phyloP scores from a whole-genome alignment of 2,329 filamentous ascomycete genomes.

The Trichoderma brevicompactum region DNA sequence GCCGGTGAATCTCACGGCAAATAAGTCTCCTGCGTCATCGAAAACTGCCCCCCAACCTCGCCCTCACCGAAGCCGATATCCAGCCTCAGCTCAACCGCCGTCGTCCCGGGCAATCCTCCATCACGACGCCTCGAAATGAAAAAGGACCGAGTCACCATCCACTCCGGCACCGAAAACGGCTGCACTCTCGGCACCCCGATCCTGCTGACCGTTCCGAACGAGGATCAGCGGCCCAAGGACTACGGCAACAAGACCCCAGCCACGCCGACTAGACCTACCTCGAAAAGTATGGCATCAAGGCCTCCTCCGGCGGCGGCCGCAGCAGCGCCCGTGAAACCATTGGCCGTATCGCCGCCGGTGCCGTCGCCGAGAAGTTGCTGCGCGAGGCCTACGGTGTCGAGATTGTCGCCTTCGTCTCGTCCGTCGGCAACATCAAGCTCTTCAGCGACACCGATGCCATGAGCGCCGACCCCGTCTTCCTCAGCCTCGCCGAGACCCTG shows the following conservation, averaged over 20 bases:
- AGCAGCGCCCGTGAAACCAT: constrained; percentile 96
- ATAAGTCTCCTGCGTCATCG: no score
- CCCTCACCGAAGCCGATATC: not conserved
- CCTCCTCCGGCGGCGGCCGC: constrained; percentile 84
- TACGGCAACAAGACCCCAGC: constrained; percentile 83
- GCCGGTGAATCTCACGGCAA: no score
- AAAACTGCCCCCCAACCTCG: not conserved
- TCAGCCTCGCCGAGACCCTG: constrained; percentile 72
- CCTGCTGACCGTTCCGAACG: constrained; percentile 82
- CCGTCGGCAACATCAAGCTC: constrained; percentile 66
- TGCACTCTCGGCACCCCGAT: constrained; percentile 81
- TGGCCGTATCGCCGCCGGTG: constrained; percentile 85
- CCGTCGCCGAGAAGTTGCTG: constrained; percentile 93
- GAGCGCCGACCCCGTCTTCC: constrained; percentile 80
- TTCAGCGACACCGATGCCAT: constrained; percentile 43
- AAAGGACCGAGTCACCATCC: not conserved
- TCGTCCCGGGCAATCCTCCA: not conserved
- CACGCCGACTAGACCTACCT: constrained; percentile 98
- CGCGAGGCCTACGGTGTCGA: constrained; percentile 79
- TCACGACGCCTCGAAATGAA: constrained; percentile 4
- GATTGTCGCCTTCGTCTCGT: constrained; percentile 88
- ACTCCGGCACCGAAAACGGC: constrained; percentile 64
- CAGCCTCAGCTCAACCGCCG: constrained; percentile 9
- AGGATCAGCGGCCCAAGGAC: constrained; percentile 91
- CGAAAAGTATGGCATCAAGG: constrained; percentile 95